Base-by-base conservation (phyloP, 371 early-diverging fungal genomes). In the Catenaria anguillulae region DNA sequence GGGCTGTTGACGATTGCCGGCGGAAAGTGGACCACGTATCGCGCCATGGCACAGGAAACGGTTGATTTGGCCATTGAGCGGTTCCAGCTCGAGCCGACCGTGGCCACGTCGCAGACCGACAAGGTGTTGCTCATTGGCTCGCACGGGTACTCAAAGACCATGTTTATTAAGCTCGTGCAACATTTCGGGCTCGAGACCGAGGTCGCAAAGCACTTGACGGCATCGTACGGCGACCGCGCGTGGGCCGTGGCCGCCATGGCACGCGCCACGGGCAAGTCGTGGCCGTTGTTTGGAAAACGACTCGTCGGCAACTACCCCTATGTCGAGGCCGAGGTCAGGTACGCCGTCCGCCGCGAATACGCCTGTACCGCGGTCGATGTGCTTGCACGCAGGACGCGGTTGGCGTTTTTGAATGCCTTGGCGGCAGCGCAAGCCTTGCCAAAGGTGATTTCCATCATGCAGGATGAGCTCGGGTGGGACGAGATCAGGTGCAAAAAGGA, bases 1-100 rank as follows among this genome's bases (percentile, higher is more conserved):
- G 90, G 90, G 12, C 71, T 99, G 60, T 71, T 99, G 63, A 95
- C 98, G 10, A 88, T 99, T 69, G 90, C 98, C 24, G 99, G 99
- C 64, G 99, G 99, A 61, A 99, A 99, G 72, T 99, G 99, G 99
- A 99, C 99, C 1, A 99, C 98, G 1, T 99, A 93, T 75, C 86
- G 99, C 65, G 85, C 86, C 62, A 99, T 99, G 98, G 99, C 99
- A 33, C 82, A 93, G 68, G 97, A 99, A 67, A 90, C 98, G 0
- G 84, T 99, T 40, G 93, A 97, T 70, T 69, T 76, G 62, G 98
- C 98, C 21, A 83, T 98, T 42, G 70, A 83, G 62, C 76, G 71
- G 23, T 92, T 84, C 68, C 71, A 58, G 10, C 76, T 89, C 33
- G 67, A 75, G 40, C 84, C 87, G 4, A 62, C 59, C 4, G 63